Conservation (phyloP, 75 land plant genomes). For the Adiantum capillusveneris region DNA sequence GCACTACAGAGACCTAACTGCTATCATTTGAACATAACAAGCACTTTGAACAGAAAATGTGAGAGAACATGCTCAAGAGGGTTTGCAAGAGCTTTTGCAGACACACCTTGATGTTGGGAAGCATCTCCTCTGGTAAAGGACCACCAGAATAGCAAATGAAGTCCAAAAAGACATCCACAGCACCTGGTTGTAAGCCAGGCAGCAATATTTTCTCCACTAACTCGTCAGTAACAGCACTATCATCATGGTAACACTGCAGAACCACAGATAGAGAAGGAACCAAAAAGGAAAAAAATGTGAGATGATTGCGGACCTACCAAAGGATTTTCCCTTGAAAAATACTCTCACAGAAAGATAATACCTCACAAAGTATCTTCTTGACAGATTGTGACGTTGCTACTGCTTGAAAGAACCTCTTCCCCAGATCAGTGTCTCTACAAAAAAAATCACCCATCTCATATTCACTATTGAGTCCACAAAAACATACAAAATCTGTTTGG, state of each 20-base stretch:
- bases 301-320: not conserved
- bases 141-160: conserved; percentile 97
- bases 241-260: conserved; percentile 89
- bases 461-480: no score
- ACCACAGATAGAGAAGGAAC: no score
- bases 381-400: conserved; percentile 85
- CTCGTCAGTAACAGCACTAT: conserved; percentile 87
- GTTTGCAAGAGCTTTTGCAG: not conserved
- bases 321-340: not conserved
- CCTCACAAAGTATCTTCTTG: conserved; percentile 83
- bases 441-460: no score
- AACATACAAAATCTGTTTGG: no score
- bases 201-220: conserved; percentile 68
- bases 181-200: conserved; percentile 95
- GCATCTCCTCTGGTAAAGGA: conserved; percentile 92
- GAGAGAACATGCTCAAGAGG: no score
- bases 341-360: conserved; percentile 9
- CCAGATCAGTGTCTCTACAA: conserved; percentile 68
- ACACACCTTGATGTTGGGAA: conserved; percentile 79
- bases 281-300: no score
- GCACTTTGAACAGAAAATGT: no score
- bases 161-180: conserved; percentile 89
- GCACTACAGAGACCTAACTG: no score
- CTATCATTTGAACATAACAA: no score
- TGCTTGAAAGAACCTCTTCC: conserved; percentile 55